phyloP scores from a whole-genome alignment of 805 yeast species.

The Zygosaccharomyces siamensis region DNA sequence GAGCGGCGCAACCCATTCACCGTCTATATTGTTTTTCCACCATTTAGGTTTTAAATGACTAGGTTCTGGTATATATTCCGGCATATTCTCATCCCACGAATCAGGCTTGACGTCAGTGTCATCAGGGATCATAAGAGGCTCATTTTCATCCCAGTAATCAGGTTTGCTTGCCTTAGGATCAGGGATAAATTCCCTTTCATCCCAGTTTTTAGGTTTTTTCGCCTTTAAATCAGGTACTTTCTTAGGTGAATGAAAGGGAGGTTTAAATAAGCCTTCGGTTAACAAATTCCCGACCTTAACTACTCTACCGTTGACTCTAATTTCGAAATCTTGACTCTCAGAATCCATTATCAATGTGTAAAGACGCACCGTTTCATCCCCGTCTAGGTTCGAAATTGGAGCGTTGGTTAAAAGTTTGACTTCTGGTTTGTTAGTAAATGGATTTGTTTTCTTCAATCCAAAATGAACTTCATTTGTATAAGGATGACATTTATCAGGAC shows the following conservation, averaged over 20 bases:
- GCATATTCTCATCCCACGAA: constrained; percentile 70
- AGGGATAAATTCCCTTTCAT: constrained; percentile 56
- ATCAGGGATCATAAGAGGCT: constrained; percentile 61
- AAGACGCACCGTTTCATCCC: constrained; percentile 53
- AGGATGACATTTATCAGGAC: constrained; percentile 87
- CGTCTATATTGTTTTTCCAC: constrained; percentile 91
- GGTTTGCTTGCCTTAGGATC: constrained; percentile 74
- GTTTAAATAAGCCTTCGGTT: constrained; percentile 52
- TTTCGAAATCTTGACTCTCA: constrained; percentile 64
- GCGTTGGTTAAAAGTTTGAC: constrained; percentile 67
- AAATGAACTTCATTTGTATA: constrained; percentile 71
- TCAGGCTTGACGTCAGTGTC: constrained; percentile 64
- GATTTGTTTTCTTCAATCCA: constrained; percentile 57
- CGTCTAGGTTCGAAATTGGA: constrained; percentile 52
- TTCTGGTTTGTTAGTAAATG: constrained; percentile 49
- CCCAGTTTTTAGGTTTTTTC: constrained; percentile 78
- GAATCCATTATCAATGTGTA: constrained; percentile 68
- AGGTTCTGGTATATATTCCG: constrained; percentile 61
- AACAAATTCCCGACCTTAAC: constrained; percentile 66
- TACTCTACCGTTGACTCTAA: constrained; percentile 75
- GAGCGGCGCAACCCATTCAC: constrained; percentile 71
- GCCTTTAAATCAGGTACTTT: constrained; percentile 55
- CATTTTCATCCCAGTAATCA: constrained; percentile 76
- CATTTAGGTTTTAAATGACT: constrained; percentile 60
- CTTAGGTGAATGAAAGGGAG: constrained; percentile 62